These are phyloP conservation scores for Tagetes patula DNA, from an alignment of 129 eudicot genomes.

Conservation along the genomic window DNA sequence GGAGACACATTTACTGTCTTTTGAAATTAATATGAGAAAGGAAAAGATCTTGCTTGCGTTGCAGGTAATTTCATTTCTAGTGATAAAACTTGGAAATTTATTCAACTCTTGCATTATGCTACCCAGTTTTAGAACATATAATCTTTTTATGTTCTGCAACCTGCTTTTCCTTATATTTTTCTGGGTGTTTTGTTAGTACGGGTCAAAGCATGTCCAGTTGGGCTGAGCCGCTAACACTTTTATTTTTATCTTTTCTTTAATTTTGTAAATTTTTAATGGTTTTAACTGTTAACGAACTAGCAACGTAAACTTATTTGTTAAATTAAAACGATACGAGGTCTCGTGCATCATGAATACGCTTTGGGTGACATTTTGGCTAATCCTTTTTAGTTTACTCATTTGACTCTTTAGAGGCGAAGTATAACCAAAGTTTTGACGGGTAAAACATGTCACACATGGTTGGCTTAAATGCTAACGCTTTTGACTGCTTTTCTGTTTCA, in stretches of 20 bases:
- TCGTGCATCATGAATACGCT: not conserved
- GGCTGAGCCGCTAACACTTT: not conserved
- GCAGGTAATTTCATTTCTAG: slow-evolving; percentile 49
- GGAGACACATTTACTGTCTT: slow-evolving; percentile 90
- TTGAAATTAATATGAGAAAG: slow-evolving; percentile 94
- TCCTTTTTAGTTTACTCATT: not conserved
- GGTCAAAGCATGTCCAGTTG: not conserved
- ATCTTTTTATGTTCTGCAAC: slow-evolving; percentile 6
- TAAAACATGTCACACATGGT: not conserved
- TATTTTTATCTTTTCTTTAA: not conserved
- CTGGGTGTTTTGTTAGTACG: slow-evolving; percentile 4
- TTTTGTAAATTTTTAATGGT: not conserved
- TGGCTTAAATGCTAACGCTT: slow-evolving; percentile 11
- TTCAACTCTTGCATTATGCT: not conserved
- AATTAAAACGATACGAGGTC: not conserved
- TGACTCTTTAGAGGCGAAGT: not conserved
- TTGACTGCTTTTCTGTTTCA: slow-evolving; percentile 16
- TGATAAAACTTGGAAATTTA: not conserved
- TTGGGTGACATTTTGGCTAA: not conserved
- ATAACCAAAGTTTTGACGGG: not conserved
- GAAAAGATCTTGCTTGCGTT: slow-evolving; percentile 79
- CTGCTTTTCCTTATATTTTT: not conserved
- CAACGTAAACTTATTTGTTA: not conserved
- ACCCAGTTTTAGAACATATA: not conserved
- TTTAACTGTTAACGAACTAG: not conserved